Base-by-base conservation (phyloP, 2,329 filamentous ascomycete genomes). In the Furcasterigmium sp. region DNA sequence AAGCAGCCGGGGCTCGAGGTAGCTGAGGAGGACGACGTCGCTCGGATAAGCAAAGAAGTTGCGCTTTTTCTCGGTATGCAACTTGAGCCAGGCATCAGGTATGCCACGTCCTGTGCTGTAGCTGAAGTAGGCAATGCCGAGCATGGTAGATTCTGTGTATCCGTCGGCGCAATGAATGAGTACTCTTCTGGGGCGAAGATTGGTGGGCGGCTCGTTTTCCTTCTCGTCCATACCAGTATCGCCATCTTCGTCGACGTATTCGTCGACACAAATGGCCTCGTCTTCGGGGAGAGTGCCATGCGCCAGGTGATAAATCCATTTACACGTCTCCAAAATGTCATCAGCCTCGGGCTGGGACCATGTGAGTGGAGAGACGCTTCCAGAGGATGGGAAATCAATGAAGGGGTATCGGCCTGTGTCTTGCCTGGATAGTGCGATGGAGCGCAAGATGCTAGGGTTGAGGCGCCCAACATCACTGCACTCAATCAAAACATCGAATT, bases 21-120 rank as follows among this genome's bases (percentile, higher is more conserved):
- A 78, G 2, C 77, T 82, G n/a, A 97, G 67, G 10, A 96, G 74
- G 4, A 84, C 79, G 15, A 96, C 90, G 58, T 98, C 93, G 0
- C 87, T 88, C 1, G 87, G 85, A 54, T 97, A 97, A 0, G 93
- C 90, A 59, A 98, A 98, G 68, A 97, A 96, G 59, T 98, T 97
- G 46, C 93, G 85, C 44, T 80, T 75, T 61, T 86, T 88, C 11
- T 81, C 75, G 10, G 82, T 83, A 60, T 98, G 93, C 39, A 98
- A 71, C 46, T 81, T 76, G 9, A 97, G 72, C 91, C 91, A 97
- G 8, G 93, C 91, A 44, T 90, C 81, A 21, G 91, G 85, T 1
- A 91, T 78, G 0, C 91, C 78, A 10, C 82, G 72, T 7, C 88
- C 89, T 48, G 93, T 88, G 42, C 87, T 88, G 63, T 90, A 98